Conservation (phyloP, 139 green algal species). For the Nannochloris sp. region DNA sequence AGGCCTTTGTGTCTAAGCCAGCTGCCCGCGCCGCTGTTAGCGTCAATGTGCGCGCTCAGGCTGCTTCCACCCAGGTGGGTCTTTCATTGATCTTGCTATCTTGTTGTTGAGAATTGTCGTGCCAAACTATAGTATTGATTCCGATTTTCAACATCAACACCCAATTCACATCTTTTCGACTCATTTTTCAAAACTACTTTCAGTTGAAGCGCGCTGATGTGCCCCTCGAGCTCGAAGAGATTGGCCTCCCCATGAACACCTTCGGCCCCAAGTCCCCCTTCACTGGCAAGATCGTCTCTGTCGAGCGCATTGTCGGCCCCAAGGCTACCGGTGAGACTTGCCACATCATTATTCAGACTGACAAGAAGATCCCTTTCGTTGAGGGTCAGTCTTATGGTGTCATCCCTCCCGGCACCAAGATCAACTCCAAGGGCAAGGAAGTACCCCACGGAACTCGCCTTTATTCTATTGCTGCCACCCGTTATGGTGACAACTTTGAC, state of each 20-base stretch:
- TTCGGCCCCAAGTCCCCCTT: slow-evolving; percentile 50
- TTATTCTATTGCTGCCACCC: slow-evolving; percentile 96
- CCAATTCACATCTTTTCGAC: too few relatives aligned
- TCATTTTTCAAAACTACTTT: not conserved
- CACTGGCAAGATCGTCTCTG: slow-evolving; percentile 64
- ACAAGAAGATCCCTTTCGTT: slow-evolving; percentile 92
- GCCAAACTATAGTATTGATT: not conserved
- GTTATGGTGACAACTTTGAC: slow-evolving; percentile 95
- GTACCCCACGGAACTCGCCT: slow-evolving; percentile 90
- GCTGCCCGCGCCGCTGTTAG: not conserved
- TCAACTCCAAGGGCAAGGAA: slow-evolving; percentile 94
- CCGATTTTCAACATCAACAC: not conserved
- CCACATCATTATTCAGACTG: slow-evolving; percentile 95
- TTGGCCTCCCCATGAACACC: slow-evolving; percentile 88
- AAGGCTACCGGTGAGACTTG: slow-evolving; percentile 71
- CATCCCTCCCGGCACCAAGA: slow-evolving; percentile 92
- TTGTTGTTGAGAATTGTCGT: not conserved
- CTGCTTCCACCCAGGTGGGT: slow-evolving; percentile 16
- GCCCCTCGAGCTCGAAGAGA: slow-evolving; percentile 62
- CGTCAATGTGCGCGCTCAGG: slow-evolving; percentile 9
- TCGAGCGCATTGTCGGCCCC: slow-evolving; percentile 93
- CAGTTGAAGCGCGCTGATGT: slow-evolving; percentile 31
- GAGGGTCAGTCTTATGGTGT: slow-evolving; percentile 98
- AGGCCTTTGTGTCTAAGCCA: slow-evolving; percentile 16
- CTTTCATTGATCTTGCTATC: not conserved